Conservation (phyloP, 2,329 filamentous ascomycete species). For the Nemania diffusa region DNA sequence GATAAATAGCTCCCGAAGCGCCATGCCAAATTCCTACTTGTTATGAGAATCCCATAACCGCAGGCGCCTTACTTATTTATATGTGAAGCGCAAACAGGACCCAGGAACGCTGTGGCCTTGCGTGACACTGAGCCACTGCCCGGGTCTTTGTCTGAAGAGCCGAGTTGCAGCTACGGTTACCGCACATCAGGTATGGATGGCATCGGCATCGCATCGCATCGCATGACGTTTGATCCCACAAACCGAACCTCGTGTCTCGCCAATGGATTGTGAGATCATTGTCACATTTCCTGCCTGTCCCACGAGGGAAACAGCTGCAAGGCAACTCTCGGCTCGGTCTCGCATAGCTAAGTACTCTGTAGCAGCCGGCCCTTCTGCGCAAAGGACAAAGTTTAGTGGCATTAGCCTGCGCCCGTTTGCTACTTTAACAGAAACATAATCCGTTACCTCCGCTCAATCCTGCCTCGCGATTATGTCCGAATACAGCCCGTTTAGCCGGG, state of each 20-base stretch:
- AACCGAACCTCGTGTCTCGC: slow-evolving; percentile 39
- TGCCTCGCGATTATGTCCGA: slow-evolving; percentile 9
- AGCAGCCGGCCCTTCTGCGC: slow-evolving; percentile 4
- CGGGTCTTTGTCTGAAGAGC: slow-evolving; percentile 34
- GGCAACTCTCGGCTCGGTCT: slow-evolving; percentile 28
- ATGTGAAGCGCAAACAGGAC: slow-evolving; percentile 1
- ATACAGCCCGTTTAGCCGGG: slow-evolving; percentile 30
- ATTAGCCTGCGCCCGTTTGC: slow-evolving; percentile 25
- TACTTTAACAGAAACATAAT: slow-evolving; percentile 30
- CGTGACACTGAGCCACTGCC: slow-evolving; percentile 30
- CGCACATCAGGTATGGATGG: slow-evolving; percentile 17
- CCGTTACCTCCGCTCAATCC: background rate
- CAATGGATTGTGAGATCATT: slow-evolving; percentile 28
- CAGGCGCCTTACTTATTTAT: background rate
- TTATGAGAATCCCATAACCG: background rate
- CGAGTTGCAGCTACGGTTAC: slow-evolving; percentile 30
- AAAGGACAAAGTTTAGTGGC: slow-evolving; percentile 2
- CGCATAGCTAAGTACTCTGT: slow-evolving; percentile 11
- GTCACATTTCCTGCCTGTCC: slow-evolving; percentile 25
- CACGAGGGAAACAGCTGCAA: slow-evolving; percentile 36
- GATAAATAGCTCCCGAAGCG: background rate
- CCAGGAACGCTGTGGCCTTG: slow-evolving; percentile 11
- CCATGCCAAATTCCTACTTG: background rate
- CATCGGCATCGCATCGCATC: slow-evolving; percentile 25
- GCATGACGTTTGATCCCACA: slow-evolving; percentile 43